Evolutionary conservation across 169 alveolate genomes (phyloP).

Genomic region (Eimeria brunetti): DNA sequence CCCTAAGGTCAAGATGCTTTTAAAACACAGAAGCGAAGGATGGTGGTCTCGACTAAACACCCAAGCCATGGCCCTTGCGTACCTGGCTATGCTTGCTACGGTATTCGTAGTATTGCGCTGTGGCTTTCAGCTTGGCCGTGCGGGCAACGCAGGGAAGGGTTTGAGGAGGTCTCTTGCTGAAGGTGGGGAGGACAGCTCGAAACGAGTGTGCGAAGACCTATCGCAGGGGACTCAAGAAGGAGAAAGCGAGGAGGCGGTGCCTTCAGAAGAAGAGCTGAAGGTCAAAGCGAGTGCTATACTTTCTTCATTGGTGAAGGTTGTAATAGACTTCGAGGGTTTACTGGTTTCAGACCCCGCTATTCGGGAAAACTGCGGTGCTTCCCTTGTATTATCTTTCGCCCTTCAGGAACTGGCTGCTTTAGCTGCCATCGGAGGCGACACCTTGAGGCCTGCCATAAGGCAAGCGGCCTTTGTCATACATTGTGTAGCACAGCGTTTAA

Average conservation of each 20-base stretch:
- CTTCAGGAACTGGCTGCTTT: background rate
- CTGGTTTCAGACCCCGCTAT: background rate
- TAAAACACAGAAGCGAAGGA: background rate
- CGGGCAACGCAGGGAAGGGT: background rate
- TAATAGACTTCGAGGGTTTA: background rate
- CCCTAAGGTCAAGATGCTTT: background rate
- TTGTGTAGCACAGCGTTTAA: background rate
- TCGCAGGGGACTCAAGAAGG: background rate
- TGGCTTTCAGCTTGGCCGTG: background rate
- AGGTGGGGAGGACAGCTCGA: background rate
- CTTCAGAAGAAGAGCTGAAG: background rate
- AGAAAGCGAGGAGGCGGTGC: background rate
- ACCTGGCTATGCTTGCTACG: background rate
- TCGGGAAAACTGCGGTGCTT: background rate
- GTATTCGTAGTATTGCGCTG: background rate
- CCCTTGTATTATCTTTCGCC: background rate
- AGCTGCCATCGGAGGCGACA: background rate
- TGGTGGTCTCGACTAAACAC: background rate
- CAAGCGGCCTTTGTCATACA: background rate
- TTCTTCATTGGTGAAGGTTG: background rate
- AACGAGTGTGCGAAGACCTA: background rate
- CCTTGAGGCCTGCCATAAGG: background rate
- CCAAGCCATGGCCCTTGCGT: background rate
- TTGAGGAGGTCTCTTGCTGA: background rate
- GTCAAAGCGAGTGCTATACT: background rate